A percentile compares a stretch with the other conserved stretches of the same genome.
phyloP scores from a whole-genome alignment of 306 rosid species.

The Boehmeria nivea region DNA sequence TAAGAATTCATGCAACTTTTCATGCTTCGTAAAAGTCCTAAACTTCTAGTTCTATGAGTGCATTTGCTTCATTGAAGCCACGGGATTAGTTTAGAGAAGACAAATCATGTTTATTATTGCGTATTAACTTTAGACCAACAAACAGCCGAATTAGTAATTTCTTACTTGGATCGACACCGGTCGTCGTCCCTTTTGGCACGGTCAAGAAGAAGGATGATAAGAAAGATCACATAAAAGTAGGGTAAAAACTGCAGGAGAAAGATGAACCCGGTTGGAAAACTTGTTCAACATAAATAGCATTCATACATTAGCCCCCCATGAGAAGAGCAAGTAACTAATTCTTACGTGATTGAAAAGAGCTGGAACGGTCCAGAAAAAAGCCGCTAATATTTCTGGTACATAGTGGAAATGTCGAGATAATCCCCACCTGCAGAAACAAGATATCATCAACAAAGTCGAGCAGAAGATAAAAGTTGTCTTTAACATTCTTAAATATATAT shows the following conservation, averaged over 20 bases:
- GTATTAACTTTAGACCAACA: background rate
- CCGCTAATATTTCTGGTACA: constrained; percentile 90
- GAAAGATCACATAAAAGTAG: constrained; percentile 86
- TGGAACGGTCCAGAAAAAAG: constrained; percentile 98
- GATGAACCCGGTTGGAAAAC: constrained; percentile 9
- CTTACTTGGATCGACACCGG: constrained; percentile 95
- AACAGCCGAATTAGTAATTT: constrained; percentile 7
- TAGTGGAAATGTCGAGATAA: constrained; percentile 94
- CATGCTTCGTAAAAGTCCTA: no score
- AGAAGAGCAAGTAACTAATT: background rate
- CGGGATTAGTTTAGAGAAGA: background rate
- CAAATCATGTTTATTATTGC: background rate
- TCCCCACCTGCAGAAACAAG: constrained; percentile 81
- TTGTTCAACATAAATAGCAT: constrained; percentile 12
- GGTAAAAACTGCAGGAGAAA: constrained; percentile 69
- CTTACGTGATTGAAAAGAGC: constrained; percentile 86
- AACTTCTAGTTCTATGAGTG: no score
- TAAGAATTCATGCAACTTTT: background rate
- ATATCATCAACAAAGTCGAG: constrained; percentile 10
- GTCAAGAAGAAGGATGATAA: constrained; percentile 82
- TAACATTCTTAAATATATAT: no score
- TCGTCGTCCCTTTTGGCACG: constrained; percentile 96
- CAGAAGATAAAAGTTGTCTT: background rate
- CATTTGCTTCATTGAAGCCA: background rate
- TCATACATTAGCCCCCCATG: background rate